phyloP scores from a whole-genome alignment of 31 red algal genomes.

The Endocladia muricata region DNA sequence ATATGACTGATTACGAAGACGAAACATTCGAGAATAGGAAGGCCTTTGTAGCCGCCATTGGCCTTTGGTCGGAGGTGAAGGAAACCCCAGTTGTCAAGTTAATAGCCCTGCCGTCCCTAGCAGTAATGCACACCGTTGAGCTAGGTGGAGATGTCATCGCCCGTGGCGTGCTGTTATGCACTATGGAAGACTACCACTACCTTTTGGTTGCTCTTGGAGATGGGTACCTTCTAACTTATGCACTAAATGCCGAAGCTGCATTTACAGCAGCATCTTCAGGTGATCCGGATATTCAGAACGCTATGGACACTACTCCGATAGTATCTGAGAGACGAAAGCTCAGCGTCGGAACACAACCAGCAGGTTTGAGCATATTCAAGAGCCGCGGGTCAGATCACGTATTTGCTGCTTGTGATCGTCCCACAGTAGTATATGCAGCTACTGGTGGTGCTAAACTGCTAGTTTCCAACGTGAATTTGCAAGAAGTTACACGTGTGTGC shows the following conservation, averaged over 20 bases:
- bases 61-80: slow-evolving; percentile 90
- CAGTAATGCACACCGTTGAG: slow-evolving; percentile 61
- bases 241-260: slow-evolving; percentile 55
- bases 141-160: slow-evolving; percentile 82
- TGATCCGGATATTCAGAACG: slow-evolving; percentile 15
- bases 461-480: slow-evolving; percentile 91
- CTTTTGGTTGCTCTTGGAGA: slow-evolving; percentile 94
- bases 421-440: slow-evolving; percentile 88
- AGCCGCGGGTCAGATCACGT: slow-evolving; percentile 78
- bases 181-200: slow-evolving; percentile 79
- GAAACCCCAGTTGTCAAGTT: slow-evolving; percentile 77
- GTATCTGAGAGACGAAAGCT: slow-evolving; percentile 75
- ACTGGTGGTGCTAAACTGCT: slow-evolving; percentile 81
- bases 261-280: slow-evolving; percentile 5
- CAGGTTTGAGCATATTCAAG: slow-evolving; percentile 80
- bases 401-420: slow-evolving; percentile 98
- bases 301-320: slow-evolving; percentile 18
- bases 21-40: background rate
- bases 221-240: slow-evolving; percentile 87
- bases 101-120: slow-evolving; percentile 74
- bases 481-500: slow-evolving; percentile 90
- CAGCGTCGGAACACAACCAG: slow-evolving; percentile 88
- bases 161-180: slow-evolving; percentile 76
- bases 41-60: slow-evolving; percentile 79
- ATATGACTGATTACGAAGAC: slow-evolving; percentile 51